Evolutionary conservation across 1,139 yeast species (phyloP).

Genomic region (Geotrichum cucujoidarum): DNA sequence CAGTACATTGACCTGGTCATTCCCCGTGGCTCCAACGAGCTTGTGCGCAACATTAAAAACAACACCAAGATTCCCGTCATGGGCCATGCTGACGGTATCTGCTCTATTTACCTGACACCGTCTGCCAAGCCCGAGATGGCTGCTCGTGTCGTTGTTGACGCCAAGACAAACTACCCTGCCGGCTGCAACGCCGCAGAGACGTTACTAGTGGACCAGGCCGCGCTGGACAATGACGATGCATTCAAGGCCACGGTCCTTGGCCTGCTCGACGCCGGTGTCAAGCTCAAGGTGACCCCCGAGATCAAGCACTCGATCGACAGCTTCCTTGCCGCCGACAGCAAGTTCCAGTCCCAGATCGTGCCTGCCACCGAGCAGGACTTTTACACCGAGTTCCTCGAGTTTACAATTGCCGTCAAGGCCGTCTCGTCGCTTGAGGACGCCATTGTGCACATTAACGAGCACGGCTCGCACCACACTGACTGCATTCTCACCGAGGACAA

Average conservation of each 20-base stretch:
- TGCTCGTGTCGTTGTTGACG: constrained; percentile 65
- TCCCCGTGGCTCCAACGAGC: constrained; percentile 92
- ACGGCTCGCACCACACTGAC: constrained; percentile 96
- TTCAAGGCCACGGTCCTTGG: constrained; percentile 44
- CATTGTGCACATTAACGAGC: constrained; percentile 73
- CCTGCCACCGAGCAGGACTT: constrained; percentile 60
- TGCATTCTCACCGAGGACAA: constrained; percentile 76
- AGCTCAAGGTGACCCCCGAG: constrained; percentile 60
- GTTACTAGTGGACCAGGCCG: constrained; percentile 56
- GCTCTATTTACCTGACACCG: constrained; percentile 77
- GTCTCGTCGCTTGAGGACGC: constrained; percentile 63
- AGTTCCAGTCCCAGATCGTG: constrained; percentile 37
- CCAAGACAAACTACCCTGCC: constrained; percentile 95
- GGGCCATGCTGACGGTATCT: constrained; percentile 98
- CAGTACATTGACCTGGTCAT: constrained; percentile 88
- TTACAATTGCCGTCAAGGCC: constrained; percentile 70
- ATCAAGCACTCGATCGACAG: constrained; percentile 36
- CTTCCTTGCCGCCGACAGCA: constrained; percentile 26
- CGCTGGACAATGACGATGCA: constrained; percentile 38
- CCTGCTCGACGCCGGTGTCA: constrained; percentile 62
- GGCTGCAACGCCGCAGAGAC: constrained; percentile 98
- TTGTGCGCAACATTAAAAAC: constrained; percentile 78
- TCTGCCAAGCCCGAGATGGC: constrained; percentile 77
- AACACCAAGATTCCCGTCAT: constrained; percentile 91
- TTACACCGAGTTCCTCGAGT: constrained; percentile 73